phyloP scores from a whole-genome alignment of 495 filamentous ascomycete genomes.

The Podospora fimiseda region DNA sequence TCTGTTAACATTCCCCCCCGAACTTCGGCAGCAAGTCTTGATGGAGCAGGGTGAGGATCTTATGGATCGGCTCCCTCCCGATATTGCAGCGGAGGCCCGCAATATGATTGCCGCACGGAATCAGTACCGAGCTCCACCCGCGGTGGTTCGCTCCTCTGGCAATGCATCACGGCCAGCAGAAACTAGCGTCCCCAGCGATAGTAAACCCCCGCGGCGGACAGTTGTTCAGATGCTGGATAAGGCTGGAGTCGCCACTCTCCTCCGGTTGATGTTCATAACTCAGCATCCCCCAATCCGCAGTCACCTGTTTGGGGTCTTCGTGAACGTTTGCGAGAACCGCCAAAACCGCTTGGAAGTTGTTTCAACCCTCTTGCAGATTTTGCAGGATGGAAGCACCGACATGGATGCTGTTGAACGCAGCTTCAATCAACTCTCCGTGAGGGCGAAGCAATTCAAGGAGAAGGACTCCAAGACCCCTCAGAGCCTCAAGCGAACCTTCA shows the following conservation, averaged over 20 bases:
- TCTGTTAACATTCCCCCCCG: constrained; percentile 81
- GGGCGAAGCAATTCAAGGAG: constrained; percentile 72
- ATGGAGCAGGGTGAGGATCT: constrained; percentile 88
- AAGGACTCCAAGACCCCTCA: constrained; percentile 71
- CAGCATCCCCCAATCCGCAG: constrained; percentile 72
- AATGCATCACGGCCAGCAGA: constrained; percentile 26
- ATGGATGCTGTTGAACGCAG: constrained; percentile 90
- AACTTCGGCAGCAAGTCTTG: constrained; percentile 75
- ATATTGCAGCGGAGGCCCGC: constrained; percentile 82
- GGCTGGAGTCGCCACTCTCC: constrained; percentile 83
- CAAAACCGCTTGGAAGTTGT: constrained; percentile 95
- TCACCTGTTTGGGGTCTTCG: constrained; percentile 76
- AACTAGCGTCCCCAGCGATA: constrained; percentile 26
- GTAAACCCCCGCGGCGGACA: constrained; percentile 66
- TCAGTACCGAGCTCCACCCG: constrained; percentile 16
- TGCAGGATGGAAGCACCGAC: constrained; percentile 95
- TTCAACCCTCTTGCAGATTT: constrained; percentile 81
- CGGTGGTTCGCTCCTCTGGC: constrained; percentile 20
- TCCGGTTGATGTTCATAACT: constrained; percentile 94
- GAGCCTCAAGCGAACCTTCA: constrained; percentile 61
- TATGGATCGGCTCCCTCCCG: constrained; percentile 75
- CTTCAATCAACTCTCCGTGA: constrained; percentile 84
- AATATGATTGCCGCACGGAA: constrained; percentile 40
- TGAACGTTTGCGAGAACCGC: constrained; percentile 85
- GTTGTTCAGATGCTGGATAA: constrained; percentile 97